Evolutionary conservation across 176 grass and related monocot genomes (phyloP), one percentile per base, ranked within the genome.

Genomic region (Saccharum spontaneum): DNA sequence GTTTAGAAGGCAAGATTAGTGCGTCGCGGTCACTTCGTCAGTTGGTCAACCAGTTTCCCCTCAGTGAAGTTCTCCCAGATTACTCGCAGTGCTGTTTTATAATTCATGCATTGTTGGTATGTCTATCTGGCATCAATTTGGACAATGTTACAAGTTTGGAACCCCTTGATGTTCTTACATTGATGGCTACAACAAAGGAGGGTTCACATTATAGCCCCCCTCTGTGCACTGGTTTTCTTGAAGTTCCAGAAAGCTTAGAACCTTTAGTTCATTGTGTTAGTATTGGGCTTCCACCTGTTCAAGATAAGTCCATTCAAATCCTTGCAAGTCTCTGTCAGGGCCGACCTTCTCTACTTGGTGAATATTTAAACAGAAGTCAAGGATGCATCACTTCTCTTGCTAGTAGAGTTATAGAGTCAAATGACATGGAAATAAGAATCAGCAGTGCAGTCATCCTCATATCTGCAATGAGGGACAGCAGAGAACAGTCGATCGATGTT

Each of bases 281-380:
- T 85, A 33, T 94, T 83, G 93, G 96, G 80, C 91, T 84, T 78
- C 89, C 93, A 71, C 55, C 84, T 14, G 82, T 88, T 76, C 92
- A 95, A 90, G 96, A 94, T 71, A 94, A 98, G 65, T 82, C 83
- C 55, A 95, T 98, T 91, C 93, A 90, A 86, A 98, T 98, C 66
- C 91, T 98, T 33, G 87, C 93, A 84, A 95, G 80, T 75, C 83
- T 98, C 41, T 97, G 92, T 82, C 89, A 91, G 73, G 85, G 93
- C 62, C 85, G 90, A 71, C 86, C 87, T 88, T 82, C 39, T 78
- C 14, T 92, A 79, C 80, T 98, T 83, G 93, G 89, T 90, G 93
- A 98, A 77, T 85, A 82, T 81, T 90, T 98, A 81, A 92, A 71
- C 77, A 82, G 84, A 92, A 89, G 74, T 81, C 69, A 82, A 90